Evolutionary conservation across 139 green algal genomes (phyloP), one percentile per base, ranked within the genome.

Genomic region (Chlamydomonas applanata): DNA sequence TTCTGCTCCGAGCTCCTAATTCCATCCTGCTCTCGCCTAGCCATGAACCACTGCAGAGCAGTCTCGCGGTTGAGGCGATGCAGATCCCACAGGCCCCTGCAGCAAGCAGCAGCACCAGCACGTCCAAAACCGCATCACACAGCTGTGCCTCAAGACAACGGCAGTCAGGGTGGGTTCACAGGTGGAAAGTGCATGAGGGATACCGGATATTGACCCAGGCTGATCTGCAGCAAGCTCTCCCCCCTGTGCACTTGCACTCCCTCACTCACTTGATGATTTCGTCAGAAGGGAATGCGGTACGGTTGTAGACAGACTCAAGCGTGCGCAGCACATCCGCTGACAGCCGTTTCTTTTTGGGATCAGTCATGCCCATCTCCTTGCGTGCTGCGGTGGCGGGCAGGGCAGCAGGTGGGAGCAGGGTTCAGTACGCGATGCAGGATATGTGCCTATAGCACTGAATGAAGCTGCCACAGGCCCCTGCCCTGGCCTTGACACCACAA

Each of bases 11-110:
- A 80, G 29, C 36, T 73, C 22, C 40, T 36, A 25, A 86, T 77
- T 54, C 80, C 80, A 54, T 86, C 80, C 19, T 60, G 35, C 52
- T 60, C 75, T 2, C 80, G 54, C 20, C 80, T 75, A 4, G 46
- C 60, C 5, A 29, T 72, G 52, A 86, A 74, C 80, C 80, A 86
- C 40, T 77, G 49, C n/a, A 69, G 13, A 2, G 34, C 75, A 22
- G 64, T 57, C 4, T 86, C 80, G 5, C 60, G 29, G n/a, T 66
- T 60, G 5, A 86, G 52, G 1, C 61, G 49, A 71, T 86, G 80
- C 57, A 86, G 80, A 35, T 86, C 80, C 68, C 68, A 82, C 66
- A 86, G 27, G 24, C 80, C 80, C 30, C 75, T 85, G 63, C 25
- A 25, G 27, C 24, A 44, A 13, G n/a, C n/a, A n/a, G n/a, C n/a